phyloP scores from a whole-genome alignment of 495 filamentous ascomycete species.

The Aspergillus panamensis region DNA sequence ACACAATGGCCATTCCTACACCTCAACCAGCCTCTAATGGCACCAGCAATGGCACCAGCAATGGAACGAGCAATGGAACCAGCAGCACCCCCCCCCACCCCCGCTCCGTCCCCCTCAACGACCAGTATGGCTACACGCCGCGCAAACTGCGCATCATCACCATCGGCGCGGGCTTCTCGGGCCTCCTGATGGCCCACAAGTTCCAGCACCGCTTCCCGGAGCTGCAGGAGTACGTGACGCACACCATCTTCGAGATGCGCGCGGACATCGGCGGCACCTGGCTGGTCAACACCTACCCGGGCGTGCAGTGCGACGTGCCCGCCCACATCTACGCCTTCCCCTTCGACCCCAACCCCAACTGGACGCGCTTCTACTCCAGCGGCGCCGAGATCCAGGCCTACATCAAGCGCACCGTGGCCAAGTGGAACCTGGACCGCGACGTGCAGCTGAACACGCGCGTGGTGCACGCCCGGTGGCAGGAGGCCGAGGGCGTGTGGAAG shows the following conservation, averaged over 20 bases:
- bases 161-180: constrained; percentile 52
- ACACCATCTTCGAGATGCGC: constrained; percentile 49
- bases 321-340: constrained; percentile 46
- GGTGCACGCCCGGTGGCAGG: constrained; percentile 47
- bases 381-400: constrained; percentile 59
- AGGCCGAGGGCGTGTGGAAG: constrained; percentile 32
- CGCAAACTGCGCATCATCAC: constrained; percentile 36
- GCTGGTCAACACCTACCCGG: constrained; percentile 53
- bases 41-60: neutral
- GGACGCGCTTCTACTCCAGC: constrained; percentile 54
- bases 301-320: constrained; percentile 57
- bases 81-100: neutral
- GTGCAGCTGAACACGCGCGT: constrained; percentile 43
- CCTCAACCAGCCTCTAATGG: neutral
- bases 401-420: constrained; percentile 47
- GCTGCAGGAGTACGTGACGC: constrained; percentile 43
- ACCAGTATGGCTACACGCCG: constrained; percentile 20
- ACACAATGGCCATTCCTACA: constrained; percentile 9
- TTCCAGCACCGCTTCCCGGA: constrained; percentile 29
- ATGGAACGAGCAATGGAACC: neutral
- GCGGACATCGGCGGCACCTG: constrained; percentile 48
- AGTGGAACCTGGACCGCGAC: constrained; percentile 51
- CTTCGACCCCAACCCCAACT: constrained; percentile 59
- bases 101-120: constrained; percentile 6
- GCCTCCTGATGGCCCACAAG: constrained; percentile 43